These are phyloP conservation scores for Stevia rebaudiana DNA, from an alignment of 140 eudicot genomes.

Conservation along the genomic window DNA sequence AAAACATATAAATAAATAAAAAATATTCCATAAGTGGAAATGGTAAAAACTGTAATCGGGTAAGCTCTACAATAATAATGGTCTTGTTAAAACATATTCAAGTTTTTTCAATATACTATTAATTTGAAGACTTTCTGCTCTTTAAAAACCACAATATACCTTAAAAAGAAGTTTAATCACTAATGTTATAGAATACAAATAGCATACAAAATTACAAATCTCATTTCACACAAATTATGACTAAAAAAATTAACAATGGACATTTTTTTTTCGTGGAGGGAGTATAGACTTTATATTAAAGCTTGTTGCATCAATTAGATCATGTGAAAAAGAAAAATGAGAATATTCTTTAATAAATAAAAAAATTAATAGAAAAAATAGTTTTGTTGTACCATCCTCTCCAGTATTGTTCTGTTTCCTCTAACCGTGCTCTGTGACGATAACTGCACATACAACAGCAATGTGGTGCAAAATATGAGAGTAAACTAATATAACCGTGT, in stretches of 20 bases:
- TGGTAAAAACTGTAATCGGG: neutral
- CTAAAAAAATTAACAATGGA: neutral
- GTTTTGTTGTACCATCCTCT: constrained; percentile 83
- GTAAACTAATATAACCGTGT: neutral
- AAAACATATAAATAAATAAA: neutral
- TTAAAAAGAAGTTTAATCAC: no score
- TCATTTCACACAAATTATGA: neutral
- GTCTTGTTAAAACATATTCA: neutral
- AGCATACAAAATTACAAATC: neutral
- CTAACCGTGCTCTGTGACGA: constrained; percentile 65
- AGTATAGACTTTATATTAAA: neutral
- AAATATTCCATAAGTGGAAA: neutral
- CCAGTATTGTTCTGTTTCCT: constrained; percentile 91
- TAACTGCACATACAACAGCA: constrained; percentile 52
- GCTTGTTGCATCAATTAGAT: constrained; percentile 9
- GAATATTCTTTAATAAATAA: neutral
- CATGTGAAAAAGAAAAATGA: neutral
- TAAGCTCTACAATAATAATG: neutral
- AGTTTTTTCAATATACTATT: neutral
- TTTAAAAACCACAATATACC: no score
- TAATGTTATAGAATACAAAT: neutral
- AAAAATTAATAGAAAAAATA: constrained; percentile 5
- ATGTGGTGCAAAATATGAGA: constrained; percentile 1
- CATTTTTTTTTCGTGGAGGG: neutral
- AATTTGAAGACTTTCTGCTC: neutral